Base-by-base conservation (phyloP, 352 stramenopile genomes). In the Pythium rhizo-oryzae region DNA sequence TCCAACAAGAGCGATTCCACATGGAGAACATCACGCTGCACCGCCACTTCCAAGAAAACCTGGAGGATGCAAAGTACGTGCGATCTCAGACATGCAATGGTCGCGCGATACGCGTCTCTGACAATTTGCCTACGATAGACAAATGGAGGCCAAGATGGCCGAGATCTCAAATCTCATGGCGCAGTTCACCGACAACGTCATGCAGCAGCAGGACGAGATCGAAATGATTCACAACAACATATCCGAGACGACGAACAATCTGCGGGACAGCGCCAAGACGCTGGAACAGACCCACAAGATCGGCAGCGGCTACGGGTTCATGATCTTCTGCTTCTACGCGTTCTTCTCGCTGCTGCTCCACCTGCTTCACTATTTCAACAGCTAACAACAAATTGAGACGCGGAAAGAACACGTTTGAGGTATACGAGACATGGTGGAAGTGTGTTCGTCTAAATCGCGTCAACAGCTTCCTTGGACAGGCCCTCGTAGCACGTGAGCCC, bases 401-500 rank as follows among this genome's bases (percentile, higher is more conserved):
- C 18, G 13, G 15, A 7, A 12, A 52, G 46, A 52, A 16, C 19
- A 28, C 46, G 46, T 23, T 9, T 24, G 7, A 52, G 19, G 46
- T 11, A 30, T 28, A 47, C 28, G 28, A 33, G 28, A 33, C 28
- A 33, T 33, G 28, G 28, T 33, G 28, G 28, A 6, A 33, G 2
- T 56, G 16, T 39, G 13, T 18, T 64, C 4, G 28, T 56, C 52
- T 82, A 93, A 39, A 94, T 78, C 0, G 84, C 74, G 52, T 94
- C 88, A 1, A 98, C 78, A 4, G 90, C 81, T 65, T 96, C 89
- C 52, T 94, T 87, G 33, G 70, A 94, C 30, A 98, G 70, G 7
- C 95, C 95, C 78, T 99, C 95, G 68, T 98, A 99, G 59, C 93
- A 98, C 3, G 94, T 98, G 35, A 99, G 82, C 5, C 96, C 94